Conservation (phyloP, 768 basidiomycete species). For the Galerina sulciceps region DNA sequence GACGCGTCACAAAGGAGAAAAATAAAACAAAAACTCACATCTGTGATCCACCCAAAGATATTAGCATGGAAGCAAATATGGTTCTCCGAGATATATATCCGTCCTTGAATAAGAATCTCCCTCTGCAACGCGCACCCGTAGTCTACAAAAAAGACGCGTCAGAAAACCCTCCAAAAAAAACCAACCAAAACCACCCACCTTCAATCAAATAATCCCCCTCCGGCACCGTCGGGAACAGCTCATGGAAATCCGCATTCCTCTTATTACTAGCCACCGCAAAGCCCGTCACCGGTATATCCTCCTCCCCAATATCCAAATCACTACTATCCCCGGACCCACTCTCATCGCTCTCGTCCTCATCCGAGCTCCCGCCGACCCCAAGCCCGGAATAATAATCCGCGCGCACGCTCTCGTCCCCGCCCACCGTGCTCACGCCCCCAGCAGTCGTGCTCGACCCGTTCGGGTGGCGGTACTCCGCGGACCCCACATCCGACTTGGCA, state of each 20-base stretch:
- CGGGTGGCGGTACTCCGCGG: background rate
- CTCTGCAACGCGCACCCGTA: slow-evolving; percentile 97
- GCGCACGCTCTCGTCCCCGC: background rate
- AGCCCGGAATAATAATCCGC: slow-evolving; percentile 42
- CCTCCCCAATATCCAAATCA: slow-evolving; percentile 56
- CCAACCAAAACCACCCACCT: slow-evolving; percentile 55
- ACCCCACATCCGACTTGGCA: slow-evolving; percentile 12
- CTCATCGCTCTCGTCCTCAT: slow-evolving; percentile 34
- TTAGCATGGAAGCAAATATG: slow-evolving; percentile 99
- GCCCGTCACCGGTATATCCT: slow-evolving; percentile 90
- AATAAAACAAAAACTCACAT: slow-evolving; percentile 56
- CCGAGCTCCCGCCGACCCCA: slow-evolving; percentile 36
- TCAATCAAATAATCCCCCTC: slow-evolving; percentile 98
- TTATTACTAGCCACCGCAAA: slow-evolving; percentile 97
- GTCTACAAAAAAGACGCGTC: slow-evolving; percentile 51
- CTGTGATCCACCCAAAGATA: slow-evolving; percentile 98
- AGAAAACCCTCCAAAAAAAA: slow-evolving; percentile 1
- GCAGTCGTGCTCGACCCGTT: background rate
- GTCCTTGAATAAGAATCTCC: slow-evolving; percentile 95
- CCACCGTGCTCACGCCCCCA: background rate
- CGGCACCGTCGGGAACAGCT: slow-evolving; percentile 85
- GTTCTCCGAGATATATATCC: slow-evolving; percentile 97
- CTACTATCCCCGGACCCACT: slow-evolving; percentile 42
- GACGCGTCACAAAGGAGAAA: background rate
- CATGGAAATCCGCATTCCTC: slow-evolving; percentile 95